Base-by-base conservation (phyloP, 2,329 filamentous ascomycete species). In the Apiospora kogelbergensis region DNA sequence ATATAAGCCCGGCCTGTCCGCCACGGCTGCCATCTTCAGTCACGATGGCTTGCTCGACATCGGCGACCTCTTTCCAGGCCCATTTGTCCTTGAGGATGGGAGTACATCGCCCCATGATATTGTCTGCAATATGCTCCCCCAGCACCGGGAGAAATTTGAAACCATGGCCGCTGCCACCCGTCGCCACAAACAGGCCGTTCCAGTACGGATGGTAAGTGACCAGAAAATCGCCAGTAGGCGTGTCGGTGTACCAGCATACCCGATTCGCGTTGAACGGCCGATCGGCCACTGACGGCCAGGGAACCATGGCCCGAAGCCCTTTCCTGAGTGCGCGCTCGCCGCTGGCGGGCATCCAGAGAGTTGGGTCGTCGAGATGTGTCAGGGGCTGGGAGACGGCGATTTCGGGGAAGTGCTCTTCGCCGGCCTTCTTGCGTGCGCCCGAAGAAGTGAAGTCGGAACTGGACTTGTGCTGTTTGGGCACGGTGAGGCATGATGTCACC, bases 221-320 rank as follows among this genome's bases (percentile, higher is more conserved):
- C 68, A 94, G 84, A 81, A 92, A 94, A 76, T 94, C 89, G 26
- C 88, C 91, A 22, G 88, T 88, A 9, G 88, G 84, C 73, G 91
- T 94, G 80, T 94, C 91, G 6, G 89, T 89, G 77, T 94, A 94
- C 91, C 91, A 94, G 81, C 91, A 94, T 67, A 93, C 80, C 30
- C 90, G 84, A 1, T 89, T 91, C 67, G 83, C 82, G 69, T 81
- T 80, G 81, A 92, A 93, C 1, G 88, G 86, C 33, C 91, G 83
- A 30, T 85, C 82, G 65, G 83, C 84, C 22, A 93, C 82, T 11
- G 83, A 83, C 7, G 80, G 80, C 70, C 84, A 76, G 1, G 91
- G 89, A 5, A 93, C 82, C 73, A 92, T 85, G 70, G 89, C 84
- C 15, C 80, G 82, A 33, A 95, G 80, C 1, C 87, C 91, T 1